Evolutionary conservation across 352 stramenopile species (phyloP).

Genomic region (Globisporangium cystogenes): DNA sequence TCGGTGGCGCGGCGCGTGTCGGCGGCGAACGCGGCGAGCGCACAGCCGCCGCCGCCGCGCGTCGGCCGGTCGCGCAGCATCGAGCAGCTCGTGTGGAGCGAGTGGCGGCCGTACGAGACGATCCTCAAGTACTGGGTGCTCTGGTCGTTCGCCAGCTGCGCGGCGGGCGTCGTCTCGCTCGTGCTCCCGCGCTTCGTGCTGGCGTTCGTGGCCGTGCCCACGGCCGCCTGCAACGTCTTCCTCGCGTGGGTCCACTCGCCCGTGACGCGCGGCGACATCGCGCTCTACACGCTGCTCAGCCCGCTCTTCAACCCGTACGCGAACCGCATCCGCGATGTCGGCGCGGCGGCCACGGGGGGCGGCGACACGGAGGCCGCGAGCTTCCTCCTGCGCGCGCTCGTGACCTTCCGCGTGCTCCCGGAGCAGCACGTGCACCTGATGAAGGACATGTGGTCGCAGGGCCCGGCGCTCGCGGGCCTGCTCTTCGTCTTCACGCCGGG

Average conservation of each 20-base stretch:
- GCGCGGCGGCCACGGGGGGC: slow-evolving; percentile 5
- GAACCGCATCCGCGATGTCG: slow-evolving; percentile 48
- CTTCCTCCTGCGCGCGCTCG: slow-evolving; percentile 61
- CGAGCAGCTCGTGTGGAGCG: slow-evolving; percentile 23
- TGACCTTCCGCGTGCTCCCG: slow-evolving; percentile 59
- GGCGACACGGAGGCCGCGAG: slow-evolving; percentile 42
- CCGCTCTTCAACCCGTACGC: slow-evolving; percentile 71
- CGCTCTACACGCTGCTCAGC: slow-evolving; percentile 62
- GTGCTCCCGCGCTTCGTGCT: slow-evolving; percentile 63
- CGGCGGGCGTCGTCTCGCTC: slow-evolving; percentile 46
- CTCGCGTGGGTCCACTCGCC: slow-evolving; percentile 81
- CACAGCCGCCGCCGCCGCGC: not conserved
- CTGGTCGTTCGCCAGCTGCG: slow-evolving; percentile 53
- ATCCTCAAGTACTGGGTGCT: slow-evolving; percentile 84
- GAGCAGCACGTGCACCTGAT: slow-evolving; percentile 60
- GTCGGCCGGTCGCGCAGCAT: slow-evolving; percentile 9
- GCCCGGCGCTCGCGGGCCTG: slow-evolving; percentile 64
- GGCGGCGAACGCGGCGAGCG: not conserved
- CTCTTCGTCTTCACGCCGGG: slow-evolving; percentile 85
- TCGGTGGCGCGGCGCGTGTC: not conserved
- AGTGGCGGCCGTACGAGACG: slow-evolving; percentile 68
- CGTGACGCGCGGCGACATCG: slow-evolving; percentile 61
- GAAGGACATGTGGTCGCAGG: slow-evolving; percentile 75
- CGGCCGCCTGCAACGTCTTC: slow-evolving; percentile 61
- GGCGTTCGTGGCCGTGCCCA: slow-evolving; percentile 41